Conservation (phyloP, 345 rosid species). For the Eucalyptus pauciflora region DNA sequence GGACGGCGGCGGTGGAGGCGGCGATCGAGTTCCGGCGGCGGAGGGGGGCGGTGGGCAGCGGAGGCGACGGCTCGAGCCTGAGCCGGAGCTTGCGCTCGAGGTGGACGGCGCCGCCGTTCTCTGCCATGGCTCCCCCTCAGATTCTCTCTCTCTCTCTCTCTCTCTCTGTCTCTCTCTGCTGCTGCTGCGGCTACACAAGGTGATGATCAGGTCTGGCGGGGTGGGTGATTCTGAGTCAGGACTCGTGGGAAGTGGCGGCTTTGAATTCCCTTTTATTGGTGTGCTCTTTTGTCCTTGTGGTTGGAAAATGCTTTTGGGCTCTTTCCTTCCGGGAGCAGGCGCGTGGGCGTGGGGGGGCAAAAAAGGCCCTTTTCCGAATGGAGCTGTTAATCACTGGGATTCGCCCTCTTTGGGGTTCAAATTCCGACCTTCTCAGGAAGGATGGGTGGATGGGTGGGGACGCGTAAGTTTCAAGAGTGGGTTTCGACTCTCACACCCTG, state of each 20-base stretch:
- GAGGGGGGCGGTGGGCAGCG: slow-evolving; percentile 3
- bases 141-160: background rate
- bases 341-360: background rate
- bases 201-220: background rate
- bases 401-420: too few relatives aligned
- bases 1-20: background rate
- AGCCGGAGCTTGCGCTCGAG: background rate
- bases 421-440: too few relatives aligned
- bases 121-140: background rate
- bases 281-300: background rate
- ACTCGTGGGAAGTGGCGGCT: background rate
- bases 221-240: background rate
- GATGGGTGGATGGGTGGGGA: too few relatives aligned
- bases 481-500: too few relatives aligned
- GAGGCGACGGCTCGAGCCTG: background rate
- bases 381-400: too few relatives aligned
- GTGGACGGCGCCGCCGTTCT: background rate
- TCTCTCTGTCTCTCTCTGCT: background rate
- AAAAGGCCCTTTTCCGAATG: background rate
- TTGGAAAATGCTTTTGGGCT: background rate
- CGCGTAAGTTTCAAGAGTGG: too few relatives aligned
- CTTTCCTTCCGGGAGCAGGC: background rate
- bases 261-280: background rate
- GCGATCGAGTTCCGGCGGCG: slow-evolving; percentile 45
- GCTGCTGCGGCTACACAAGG: background rate